These are phyloP conservation scores for Nemania abortiva DNA, from an alignment of 2,329 filamentous ascomycete genomes.

Conservation along the genomic window DNA sequence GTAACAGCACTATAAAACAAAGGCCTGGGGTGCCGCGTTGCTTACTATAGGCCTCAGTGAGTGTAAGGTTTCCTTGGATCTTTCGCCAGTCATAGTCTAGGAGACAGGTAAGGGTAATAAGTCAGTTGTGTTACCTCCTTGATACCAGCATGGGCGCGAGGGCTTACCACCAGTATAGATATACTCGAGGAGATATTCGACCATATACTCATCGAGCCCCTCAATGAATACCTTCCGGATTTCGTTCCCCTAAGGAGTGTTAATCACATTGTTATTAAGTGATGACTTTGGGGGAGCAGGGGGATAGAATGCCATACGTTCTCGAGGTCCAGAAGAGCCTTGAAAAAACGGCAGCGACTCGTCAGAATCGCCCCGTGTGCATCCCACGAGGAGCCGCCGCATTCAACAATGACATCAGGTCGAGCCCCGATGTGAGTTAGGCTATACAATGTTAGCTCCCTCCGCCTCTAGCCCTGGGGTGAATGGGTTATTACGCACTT, in stretches of 20 bases:
- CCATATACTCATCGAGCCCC: background rate
- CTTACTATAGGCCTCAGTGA: background rate
- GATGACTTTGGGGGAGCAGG: too few species aligned
- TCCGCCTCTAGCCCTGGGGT: background rate
- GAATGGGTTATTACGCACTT: background rate
- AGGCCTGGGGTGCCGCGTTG: background rate
- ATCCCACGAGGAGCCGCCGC: constrained; percentile 5
- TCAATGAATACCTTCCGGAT: background rate
- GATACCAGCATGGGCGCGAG: background rate
- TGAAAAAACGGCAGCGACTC: background rate
- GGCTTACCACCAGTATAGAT: constrained; percentile 5
- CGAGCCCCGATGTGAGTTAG: background rate
- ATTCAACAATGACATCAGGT: constrained; percentile 10
- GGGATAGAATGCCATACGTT: too few species aligned
- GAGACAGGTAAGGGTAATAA: background rate
- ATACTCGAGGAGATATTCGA: background rate
- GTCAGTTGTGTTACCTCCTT: background rate
- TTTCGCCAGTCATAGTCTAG: background rate
- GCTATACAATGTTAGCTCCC: background rate
- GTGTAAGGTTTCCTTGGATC: background rate
- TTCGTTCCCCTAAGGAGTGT: background rate
- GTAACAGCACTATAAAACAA: background rate
- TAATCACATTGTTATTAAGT: background rate
- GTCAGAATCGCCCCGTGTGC: background rate
- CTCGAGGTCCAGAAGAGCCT: too few species aligned